Percentiles rank a stretch among this genome's conserved stretches.
These are phyloP conservation scores for Entomortierella chlamydospora DNA, from an alignment of 192 early-diverging fungal species.

Conservation along the genomic window DNA sequence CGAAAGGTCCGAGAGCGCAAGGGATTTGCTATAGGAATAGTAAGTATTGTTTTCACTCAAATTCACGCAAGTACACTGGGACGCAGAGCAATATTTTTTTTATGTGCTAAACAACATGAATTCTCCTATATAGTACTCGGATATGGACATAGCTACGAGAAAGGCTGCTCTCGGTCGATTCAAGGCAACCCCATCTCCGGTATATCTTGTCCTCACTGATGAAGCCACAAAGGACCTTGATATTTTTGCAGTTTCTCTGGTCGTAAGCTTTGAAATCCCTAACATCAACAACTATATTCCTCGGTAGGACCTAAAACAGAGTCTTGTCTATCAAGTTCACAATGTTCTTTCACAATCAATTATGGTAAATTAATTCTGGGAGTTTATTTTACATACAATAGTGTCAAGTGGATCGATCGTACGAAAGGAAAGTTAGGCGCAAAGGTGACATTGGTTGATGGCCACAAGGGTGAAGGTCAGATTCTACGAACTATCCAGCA, in stretches of 20 bases:
- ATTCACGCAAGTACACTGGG: no score
- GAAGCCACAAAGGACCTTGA: conserved; percentile 28
- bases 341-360: no score
- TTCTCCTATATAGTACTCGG: conserved; percentile 30
- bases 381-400: no score
- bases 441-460: conserved; percentile 43
- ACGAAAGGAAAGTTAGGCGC: conserved; percentile 41
- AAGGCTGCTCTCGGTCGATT: conserved; percentile 27
- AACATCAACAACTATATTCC: conserved; percentile 40
- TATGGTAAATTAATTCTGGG: no score
- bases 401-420: conserved; percentile 54
- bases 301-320: conserved; percentile 14
- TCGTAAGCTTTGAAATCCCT: conserved; percentile 46
- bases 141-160: conserved; percentile 36
- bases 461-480: conserved; percentile 41
- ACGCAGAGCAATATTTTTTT: neutral
- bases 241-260: conserved; percentile 30
- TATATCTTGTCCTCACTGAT: conserved; percentile 34
- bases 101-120: neutral
- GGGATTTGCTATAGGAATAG: conserved; percentile 33
- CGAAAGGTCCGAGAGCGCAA: conserved; percentile 41
- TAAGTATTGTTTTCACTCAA: conserved; percentile 1
- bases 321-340: neutral
- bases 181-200: conserved; percentile 11
- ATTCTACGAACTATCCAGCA: conserved; percentile 34